Percentiles rank a stretch among this genome's conserved stretches.
Conservation (phyloP, 2,329 filamentous ascomycete species). For the Fusarium albosuccineum region DNA sequence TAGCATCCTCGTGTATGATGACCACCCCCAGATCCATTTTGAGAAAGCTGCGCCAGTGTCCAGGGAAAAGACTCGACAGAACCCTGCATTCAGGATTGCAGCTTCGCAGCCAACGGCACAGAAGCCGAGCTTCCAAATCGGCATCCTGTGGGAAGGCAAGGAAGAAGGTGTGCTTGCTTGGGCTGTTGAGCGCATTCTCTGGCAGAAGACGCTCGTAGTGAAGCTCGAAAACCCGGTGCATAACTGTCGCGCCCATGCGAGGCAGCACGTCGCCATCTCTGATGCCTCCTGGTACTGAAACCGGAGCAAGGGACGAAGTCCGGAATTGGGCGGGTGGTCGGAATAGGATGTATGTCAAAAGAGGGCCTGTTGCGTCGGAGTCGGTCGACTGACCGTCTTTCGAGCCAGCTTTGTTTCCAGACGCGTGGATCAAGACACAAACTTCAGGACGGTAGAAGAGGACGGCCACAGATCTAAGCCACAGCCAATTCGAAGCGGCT, state of each 20-base stretch:
- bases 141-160: constrained; percentile 62
- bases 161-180: constrained; percentile 55
- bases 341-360: constrained; percentile 56
- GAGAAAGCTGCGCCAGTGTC: constrained; percentile 63
- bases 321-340: constrained; percentile 40
- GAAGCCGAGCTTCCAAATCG: constrained; percentile 51
- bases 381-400: constrained; percentile 16
- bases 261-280: constrained; percentile 27
- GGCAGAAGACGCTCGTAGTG: constrained; percentile 50
- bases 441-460: constrained; percentile 49
- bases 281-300: constrained; percentile 24
- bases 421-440: constrained; percentile 57
- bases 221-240: constrained; percentile 49
- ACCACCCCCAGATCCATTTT: constrained; percentile 49
- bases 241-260: constrained; percentile 37
- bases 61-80: constrained; percentile 55
- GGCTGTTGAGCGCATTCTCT: constrained; percentile 18
- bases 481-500: constrained; percentile 52
- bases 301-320: constrained; percentile 44
- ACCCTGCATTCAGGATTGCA: constrained; percentile 58
- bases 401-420: constrained; percentile 53
- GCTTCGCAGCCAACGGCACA: constrained; percentile 60
- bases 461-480: constrained; percentile 52
- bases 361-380: constrained; percentile 1
- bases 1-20: constrained; percentile 61